Base-by-base conservation (phyloP, 345 rosid species). In the Chamaenerion angustifolium region DNA sequence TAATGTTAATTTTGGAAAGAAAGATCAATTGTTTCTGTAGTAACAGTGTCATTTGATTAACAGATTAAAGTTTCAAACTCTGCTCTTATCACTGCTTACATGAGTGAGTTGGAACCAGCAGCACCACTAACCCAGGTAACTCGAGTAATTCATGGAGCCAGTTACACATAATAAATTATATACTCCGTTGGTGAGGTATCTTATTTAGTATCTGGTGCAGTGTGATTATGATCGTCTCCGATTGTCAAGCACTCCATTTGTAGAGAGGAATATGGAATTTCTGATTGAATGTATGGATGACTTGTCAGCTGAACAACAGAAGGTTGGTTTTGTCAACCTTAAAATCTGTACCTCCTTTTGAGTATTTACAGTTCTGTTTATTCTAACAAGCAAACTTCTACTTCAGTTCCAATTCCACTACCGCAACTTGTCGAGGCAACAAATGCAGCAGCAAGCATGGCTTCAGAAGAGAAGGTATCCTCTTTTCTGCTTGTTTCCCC, bases 21-120 rank as follows among this genome's bases (percentile, higher is more conserved):
- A 21, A 21, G 25, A 21, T 21, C 4, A 21, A 21, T 12, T 23
- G 23, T 23, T 48, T 13, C 18, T 49, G 40, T 18, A 45, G 40
- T 25, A 41, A 42, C 23, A 10, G 15, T 2, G 45, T 58, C 58
- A 42, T 58, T 59, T 10, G 53, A 8, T 46, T 57, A 49, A 51
- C 83, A 93, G 99, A 82, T 93, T 62, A 93, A 93, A 76, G 97
- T 93, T 49, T 80, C 96, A 55, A 93, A 93, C 74, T 93, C 99
- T 59, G 90, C 99, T 0, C 99, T 93, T 58, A 76, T 93, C 63
- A 82, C 90, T 64, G 97, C 99, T 54, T 93, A 88, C 47, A 93
- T 93, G 99, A 88, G 96, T 9, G 96, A 77, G 55, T 70, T 88
- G 56, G 96, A 93, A 77, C 73, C 84, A 41, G 96, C 85, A 68